Evolutionary conservation across 768 basidiomycete genomes (phyloP).

Genomic region (Rhodotorula babjevae): DNA sequence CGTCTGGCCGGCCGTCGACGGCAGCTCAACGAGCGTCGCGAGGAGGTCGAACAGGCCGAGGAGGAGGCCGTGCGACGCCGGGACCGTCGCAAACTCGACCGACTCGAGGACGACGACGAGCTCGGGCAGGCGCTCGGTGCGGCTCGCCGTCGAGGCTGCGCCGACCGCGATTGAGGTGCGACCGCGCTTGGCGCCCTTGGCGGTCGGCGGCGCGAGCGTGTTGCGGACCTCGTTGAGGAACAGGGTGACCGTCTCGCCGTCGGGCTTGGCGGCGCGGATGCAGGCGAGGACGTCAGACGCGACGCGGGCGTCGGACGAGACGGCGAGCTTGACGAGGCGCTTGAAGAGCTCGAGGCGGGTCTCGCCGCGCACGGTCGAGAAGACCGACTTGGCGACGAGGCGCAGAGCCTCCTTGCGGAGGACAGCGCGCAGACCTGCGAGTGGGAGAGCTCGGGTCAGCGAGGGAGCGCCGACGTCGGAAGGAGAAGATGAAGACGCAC

Average conservation of each 20-base stretch:
- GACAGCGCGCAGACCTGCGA: slow-evolving; percentile 8
- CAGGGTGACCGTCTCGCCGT: slow-evolving; percentile 28
- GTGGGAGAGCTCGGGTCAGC: neutral
- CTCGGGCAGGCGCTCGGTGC: slow-evolving; percentile 34
- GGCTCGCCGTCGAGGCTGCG: neutral
- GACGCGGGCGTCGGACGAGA: slow-evolving; percentile 15
- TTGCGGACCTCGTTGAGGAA: slow-evolving; percentile 26
- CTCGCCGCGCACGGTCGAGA: slow-evolving; percentile 22
- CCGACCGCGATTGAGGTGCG: slow-evolving; percentile 20
- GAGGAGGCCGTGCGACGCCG: slow-evolving; percentile 28
- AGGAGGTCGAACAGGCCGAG: slow-evolving; percentile 36
- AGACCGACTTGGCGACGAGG: slow-evolving; percentile 11
- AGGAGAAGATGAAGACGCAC: neutral
- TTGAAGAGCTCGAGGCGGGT: slow-evolving; percentile 28
- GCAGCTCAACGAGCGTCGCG: slow-evolving; percentile 36
- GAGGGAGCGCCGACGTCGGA: too few relatives aligned
- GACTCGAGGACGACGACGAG: slow-evolving; percentile 36
- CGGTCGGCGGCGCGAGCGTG: slow-evolving; percentile 9
- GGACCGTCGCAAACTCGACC: slow-evolving; percentile 24
- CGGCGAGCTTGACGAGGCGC: slow-evolving; percentile 29
- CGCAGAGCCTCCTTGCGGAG: slow-evolving; percentile 32
- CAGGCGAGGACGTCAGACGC: slow-evolving; percentile 26
- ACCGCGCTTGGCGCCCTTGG: slow-evolving; percentile 37
- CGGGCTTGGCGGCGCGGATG: slow-evolving; percentile 23
- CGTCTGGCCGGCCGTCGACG: slow-evolving; percentile 16